Percentiles rank a stretch among this genome's conserved stretches.
Evolutionary conservation across 1,284 basidiomycete species (phyloP).

Genomic region (Tylopilus sp.): DNA sequence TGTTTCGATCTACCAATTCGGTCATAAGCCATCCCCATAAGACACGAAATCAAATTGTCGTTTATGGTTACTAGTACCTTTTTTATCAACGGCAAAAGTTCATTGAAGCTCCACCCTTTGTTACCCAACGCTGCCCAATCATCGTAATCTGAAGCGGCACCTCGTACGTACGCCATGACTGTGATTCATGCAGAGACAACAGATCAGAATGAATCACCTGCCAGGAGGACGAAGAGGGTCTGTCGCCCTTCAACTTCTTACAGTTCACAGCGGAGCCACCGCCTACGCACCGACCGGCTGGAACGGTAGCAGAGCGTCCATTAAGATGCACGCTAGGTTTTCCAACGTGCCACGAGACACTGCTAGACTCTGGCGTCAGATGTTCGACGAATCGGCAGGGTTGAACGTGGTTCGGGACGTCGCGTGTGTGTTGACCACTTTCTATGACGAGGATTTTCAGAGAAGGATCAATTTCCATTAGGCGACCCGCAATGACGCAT

Average conservation of each 20-base stretch:
- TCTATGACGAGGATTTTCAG: conserved; percentile 57
- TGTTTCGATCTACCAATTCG: too few species aligned
- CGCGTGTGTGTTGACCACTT: conserved; percentile 60
- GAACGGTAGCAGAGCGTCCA: background rate
- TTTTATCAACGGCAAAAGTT: too few species aligned
- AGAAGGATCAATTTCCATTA: conserved; percentile 51
- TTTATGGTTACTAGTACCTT: too few species aligned
- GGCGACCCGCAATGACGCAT: conserved; percentile 50
- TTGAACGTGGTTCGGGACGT: conserved; percentile 58
- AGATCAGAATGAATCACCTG: too few species aligned
- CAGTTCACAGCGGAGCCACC: conserved; percentile 63
- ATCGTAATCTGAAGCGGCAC: conserved; percentile 3
- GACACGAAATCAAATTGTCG: too few species aligned
- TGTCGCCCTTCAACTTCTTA: background rate
- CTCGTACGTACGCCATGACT: background rate
- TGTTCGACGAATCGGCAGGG: conserved; percentile 59
- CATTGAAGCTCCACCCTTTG: too few species aligned
- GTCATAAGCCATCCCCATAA: too few species aligned
- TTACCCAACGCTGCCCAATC: conserved; percentile 1
- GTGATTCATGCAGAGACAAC: background rate
- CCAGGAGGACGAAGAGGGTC: too few species aligned
- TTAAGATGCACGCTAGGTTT: conserved; percentile 46
- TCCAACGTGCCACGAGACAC: conserved; percentile 53
- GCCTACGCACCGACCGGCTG: conserved; percentile 60
- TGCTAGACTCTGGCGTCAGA: conserved; percentile 50